phyloP scores from a whole-genome alignment of 2,329 filamentous ascomycete genomes.

The Curvularia sp. region DNA sequence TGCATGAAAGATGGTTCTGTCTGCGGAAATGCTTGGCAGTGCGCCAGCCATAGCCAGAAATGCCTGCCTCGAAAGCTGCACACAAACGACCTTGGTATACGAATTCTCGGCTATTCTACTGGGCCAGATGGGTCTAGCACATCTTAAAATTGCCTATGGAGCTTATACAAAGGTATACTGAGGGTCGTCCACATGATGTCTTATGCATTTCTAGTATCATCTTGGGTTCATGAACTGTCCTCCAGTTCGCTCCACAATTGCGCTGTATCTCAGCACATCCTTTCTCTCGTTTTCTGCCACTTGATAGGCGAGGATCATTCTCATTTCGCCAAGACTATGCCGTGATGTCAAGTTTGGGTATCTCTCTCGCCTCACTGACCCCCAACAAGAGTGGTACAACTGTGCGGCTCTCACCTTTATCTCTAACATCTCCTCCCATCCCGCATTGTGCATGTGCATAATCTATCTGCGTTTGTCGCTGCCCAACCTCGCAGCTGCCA shows the following conservation, averaged over 20 bases:
- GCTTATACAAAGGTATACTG: too few species aligned
- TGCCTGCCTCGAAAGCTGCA: not conserved
- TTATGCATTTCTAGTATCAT: not conserved
- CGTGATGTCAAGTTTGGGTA: not conserved
- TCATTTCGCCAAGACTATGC: not conserved
- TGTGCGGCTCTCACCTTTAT: slow-evolving; percentile 3
- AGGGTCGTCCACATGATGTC: not conserved
- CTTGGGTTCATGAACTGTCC: not conserved
- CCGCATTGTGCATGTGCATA: not conserved
- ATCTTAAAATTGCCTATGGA: not conserved
- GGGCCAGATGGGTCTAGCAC: not conserved
- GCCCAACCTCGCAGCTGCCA: slow-evolving; percentile 4
- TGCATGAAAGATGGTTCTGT: not conserved
- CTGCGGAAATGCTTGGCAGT: not conserved
- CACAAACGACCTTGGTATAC: not conserved
- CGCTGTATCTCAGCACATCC: not conserved
- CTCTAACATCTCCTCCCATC: not conserved
- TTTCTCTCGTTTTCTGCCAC: not conserved
- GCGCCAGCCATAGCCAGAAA: not conserved
- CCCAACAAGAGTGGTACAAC: not conserved
- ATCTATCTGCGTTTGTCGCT: slow-evolving; percentile 16
- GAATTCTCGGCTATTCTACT: not conserved
- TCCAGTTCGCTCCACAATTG: not conserved
- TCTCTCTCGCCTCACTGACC: not conserved
- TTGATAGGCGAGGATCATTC: too few species aligned